Evolutionary conservation across 176 grass and related monocot genomes (phyloP).

Genomic region (Pontederia paniculata): DNA sequence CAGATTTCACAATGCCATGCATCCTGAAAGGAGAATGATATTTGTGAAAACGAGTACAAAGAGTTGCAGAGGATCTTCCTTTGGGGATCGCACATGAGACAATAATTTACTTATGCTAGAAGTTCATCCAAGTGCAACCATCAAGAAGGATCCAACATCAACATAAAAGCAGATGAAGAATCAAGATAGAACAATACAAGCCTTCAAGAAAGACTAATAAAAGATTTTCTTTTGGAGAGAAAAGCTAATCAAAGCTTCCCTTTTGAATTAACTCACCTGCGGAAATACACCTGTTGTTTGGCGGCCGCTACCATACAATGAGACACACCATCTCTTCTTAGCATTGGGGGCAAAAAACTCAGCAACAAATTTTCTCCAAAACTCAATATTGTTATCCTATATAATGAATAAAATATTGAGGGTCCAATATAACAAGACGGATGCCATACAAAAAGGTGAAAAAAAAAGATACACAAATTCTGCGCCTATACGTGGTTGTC

Average conservation of each 20-base stretch:
- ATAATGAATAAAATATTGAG: not conserved
- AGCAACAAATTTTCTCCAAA: conserved; percentile 24
- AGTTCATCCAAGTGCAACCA: too few species aligned
- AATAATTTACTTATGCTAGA: too few species aligned
- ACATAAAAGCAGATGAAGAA: too few species aligned
- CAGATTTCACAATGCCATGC: conserved; percentile 99
- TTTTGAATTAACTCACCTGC: conserved; percentile 34
- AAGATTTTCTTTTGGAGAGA: too few species aligned
- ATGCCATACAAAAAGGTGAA: not conserved
- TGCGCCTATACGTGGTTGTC: too few species aligned
- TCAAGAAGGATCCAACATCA: too few species aligned
- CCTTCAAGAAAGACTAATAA: too few species aligned
- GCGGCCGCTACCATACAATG: conserved; percentile 39
- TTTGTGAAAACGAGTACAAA: not conserved
- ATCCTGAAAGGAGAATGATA: conserved; percentile 36
- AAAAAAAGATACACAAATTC: not conserved
- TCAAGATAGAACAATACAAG: too few species aligned
- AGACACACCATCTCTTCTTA: conserved; percentile 30
- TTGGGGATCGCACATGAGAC: too few species aligned
- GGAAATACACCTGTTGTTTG: conserved; percentile 95
- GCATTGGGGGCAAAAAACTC: conserved; percentile 23
- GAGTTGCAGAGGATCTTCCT: too few species aligned
- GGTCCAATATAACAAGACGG: not conserved
- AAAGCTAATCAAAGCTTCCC: too few species aligned
- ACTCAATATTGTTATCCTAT: conserved; percentile 32